Evolutionary conservation across 1,284 basidiomycete genomes (phyloP).

Genomic region (Leucoagaricus sp.): DNA sequence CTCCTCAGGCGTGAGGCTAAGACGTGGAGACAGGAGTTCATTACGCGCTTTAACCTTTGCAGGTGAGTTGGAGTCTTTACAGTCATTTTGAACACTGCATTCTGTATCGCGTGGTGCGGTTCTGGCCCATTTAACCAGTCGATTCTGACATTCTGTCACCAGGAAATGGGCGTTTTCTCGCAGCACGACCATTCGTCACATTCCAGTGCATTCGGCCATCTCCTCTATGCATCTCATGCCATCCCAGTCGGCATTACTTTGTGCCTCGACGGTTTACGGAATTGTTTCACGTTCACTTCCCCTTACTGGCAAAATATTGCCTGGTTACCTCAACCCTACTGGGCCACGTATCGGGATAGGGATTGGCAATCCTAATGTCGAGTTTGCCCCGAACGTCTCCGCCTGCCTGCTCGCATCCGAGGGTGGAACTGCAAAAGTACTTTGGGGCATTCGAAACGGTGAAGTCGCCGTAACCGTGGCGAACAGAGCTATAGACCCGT

Average conservation of each 20-base stretch:
- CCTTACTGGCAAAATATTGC: constrained; percentile 67
- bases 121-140: neutral
- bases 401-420: constrained; percentile 57
- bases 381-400: constrained; percentile 72
- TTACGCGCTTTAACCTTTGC: constrained; percentile 51
- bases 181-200: constrained; percentile 59
- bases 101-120: neutral
- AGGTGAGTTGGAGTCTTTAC: constrained; percentile 39
- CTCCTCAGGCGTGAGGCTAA: constrained; percentile 57
- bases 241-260: constrained; percentile 53
- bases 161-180: constrained; percentile 77
- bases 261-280: constrained; percentile 70
- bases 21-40: constrained; percentile 72
- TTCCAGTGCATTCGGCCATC: constrained; percentile 58
- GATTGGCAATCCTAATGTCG: constrained; percentile 76
- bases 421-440: constrained; percentile 67
- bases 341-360: constrained; percentile 65
- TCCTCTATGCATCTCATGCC: constrained; percentile 60
- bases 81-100: neutral
- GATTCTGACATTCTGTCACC: constrained; percentile 15
- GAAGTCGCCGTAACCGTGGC: constrained; percentile 66
- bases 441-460: constrained; percentile 79
- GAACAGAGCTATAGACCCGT: constrained; percentile 56
- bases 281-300: constrained; percentile 77
- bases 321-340: constrained; percentile 73